These are phyloP conservation scores for Pilobolus umbonatus DNA, from an alignment of 192 early-diverging fungal species.

Conservation along the genomic window DNA sequence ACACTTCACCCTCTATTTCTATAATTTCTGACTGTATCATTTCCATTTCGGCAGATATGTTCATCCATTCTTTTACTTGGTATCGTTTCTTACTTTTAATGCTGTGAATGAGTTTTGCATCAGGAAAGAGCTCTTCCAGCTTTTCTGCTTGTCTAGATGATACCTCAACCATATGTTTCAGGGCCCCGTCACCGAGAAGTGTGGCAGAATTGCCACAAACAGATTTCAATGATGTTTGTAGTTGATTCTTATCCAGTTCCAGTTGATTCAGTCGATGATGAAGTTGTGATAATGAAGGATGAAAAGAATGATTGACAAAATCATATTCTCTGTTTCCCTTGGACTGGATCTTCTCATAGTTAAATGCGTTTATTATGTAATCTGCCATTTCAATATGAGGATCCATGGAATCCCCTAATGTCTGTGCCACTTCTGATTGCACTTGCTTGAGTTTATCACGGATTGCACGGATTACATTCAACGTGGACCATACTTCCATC, in stretches of 20 bases:
- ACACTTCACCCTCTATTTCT: constrained; percentile 49
- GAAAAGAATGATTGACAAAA: constrained; percentile 45
- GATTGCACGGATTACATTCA: constrained; percentile 47
- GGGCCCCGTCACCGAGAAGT: constrained; percentile 37
- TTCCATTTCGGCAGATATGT: constrained; percentile 52
- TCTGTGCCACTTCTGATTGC: background rate
- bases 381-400: constrained; percentile 36
- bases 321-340: constrained; percentile 39
- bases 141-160: constrained; percentile 39
- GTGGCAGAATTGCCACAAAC: constrained; percentile 39
- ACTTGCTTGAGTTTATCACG: constrained; percentile 26
- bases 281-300: constrained; percentile 28
- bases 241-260: constrained; percentile 35
- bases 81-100: constrained; percentile 50
- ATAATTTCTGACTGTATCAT: constrained; percentile 36
- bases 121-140: constrained; percentile 15
- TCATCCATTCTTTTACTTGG: constrained; percentile 49
- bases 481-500: constrained; percentile 52
- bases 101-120: constrained; percentile 47
- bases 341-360: constrained; percentile 39
- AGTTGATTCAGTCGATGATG: constrained; percentile 37
- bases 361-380: constrained; percentile 41
- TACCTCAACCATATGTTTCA: constrained; percentile 53
- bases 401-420: constrained; percentile 35
- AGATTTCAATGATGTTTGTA: constrained; percentile 37